These are phyloP conservation scores for Ophiostoma piceae DNA, from an alignment of 2,329 filamentous ascomycete genomes.

Conservation along the genomic window DNA sequence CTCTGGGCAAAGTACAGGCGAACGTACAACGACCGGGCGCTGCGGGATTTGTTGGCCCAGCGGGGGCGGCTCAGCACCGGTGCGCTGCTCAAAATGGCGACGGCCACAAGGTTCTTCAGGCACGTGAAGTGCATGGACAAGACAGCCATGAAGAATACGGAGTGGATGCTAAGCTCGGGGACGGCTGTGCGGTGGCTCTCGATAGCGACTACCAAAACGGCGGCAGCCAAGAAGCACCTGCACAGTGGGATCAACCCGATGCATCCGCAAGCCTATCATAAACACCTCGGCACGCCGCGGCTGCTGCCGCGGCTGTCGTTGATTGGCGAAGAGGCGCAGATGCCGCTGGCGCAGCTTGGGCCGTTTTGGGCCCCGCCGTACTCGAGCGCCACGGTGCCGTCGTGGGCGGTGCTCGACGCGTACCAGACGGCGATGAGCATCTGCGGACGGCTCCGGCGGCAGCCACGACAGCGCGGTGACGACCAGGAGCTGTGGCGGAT, in stretches of 20 bases:
- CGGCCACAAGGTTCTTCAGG: not conserved
- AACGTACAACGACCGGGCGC: not conserved
- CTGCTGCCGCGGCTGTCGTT: slow-evolving; percentile 4
- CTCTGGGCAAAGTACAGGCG: not conserved
- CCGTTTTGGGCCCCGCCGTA: not conserved
- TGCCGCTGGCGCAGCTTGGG: not conserved
- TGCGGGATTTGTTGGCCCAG: not conserved
- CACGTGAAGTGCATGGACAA: no score
- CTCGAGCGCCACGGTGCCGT: not conserved
- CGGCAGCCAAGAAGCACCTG: no score
- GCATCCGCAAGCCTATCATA: no score
- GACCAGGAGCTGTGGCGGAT: no score
- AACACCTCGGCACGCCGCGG: not conserved
- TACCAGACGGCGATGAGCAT: no score
- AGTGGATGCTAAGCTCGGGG: no score
- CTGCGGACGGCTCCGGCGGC: not conserved
- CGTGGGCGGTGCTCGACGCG: not conserved
- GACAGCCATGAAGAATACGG: no score
- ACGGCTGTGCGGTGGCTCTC: no score
- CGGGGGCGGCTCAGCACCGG: not conserved
- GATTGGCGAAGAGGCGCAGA: not conserved
- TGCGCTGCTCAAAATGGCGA: not conserved
- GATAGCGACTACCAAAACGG: no score
- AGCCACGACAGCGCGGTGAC: not conserved
- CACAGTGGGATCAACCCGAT: no score